Evolutionary conservation across 2,329 filamentous ascomycete species (phyloP), one percentile per base, ranked within the genome.

Genomic region (Colletotrichum truncatum): DNA sequence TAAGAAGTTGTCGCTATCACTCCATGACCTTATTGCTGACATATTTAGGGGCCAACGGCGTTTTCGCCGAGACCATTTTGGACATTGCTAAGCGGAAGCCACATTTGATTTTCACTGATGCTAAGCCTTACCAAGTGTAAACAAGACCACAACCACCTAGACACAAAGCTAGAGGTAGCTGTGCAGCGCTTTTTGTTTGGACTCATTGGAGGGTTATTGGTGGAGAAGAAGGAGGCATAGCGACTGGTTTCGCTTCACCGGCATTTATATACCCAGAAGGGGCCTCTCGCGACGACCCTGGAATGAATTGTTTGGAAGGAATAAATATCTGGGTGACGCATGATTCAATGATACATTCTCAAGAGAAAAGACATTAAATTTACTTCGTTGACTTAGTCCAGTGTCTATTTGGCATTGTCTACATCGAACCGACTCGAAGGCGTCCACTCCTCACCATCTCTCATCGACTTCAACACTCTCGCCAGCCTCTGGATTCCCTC

Each of bases 1-100:
- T 83, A 76, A 77, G 80, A 73, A 36, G 10, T 38, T 14, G 1
- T n/a, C n/a, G n/a, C n/a, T n/a, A n/a, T n/a, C n/a, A n/a, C n/a
- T n/a, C n/a, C n/a, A n/a, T n/a, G n/a, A n/a, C n/a, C n/a, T n/a
- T n/a, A n/a, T n/a, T 45, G 23, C 46, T 57, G 18, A 62, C 49
- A 21, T 26, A 41, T 46, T 63, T 61, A 81, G 79, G 94, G 96
- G 96, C 96, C 10, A 99, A 99, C 71, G 96, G 93, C 1, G 93
- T 99, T 10, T 98, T 97, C 79, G 94, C 95, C 12, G 91, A 93
- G 77, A 97, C 94, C 0, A 93, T 99, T 46, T 81, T 99, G 54
- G 93, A 98, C 80, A 76, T 99, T 55, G 96, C 94, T 1, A 90
- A 91, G 78, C 84, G 95, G 75, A 97, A 97, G 78, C 96, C 96